Base-by-base conservation (phyloP, 2,329 filamentous ascomycete species). In the Nemania abortiva region DNA sequence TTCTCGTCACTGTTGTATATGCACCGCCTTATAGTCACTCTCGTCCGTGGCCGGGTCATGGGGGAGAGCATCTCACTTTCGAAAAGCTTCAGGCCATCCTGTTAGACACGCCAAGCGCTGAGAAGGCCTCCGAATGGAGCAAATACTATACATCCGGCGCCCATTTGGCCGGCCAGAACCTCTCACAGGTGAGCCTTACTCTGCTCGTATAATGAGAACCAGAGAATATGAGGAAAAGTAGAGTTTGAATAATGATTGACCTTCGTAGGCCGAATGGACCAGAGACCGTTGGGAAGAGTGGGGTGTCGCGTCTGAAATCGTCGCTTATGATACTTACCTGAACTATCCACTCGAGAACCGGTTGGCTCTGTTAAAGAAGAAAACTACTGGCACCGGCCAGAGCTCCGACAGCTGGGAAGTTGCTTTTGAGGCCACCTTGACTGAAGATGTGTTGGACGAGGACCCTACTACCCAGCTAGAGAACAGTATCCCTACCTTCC, bases 401-500 rank as follows among this genome's bases (percentile, higher is more conserved):
- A 74, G 80, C 0, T 74, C 78, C 13, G 74, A 77, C 18, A 27
- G 24, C 3, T 91, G 89, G 84, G 85, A 88, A 61, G 85, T 95
- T 31, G 85, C 87, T n/a, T 97, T 91, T 76, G 90, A 94, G 77
- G 95, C 95, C 0, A 90, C 89, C 1, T 82, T 98, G 49, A 89
- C 92, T 74, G 96, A 99, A 80, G 94, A 97, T 77, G 86, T 95
- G 1, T 83, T 98, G 5, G 86, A 93, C 0, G 91, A 97, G 61
- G 96, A 99, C 78, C 87, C 90, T 2, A 97, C 94, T 0, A 94
- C 90, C 20, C 87, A 89, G 24, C 83, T 94, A 54, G 81, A 87
- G 10, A 87, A 94, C 75, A 86, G 93, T 34, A 87, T 98, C 27
- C 94, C 95, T 0, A 95, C 92, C 0, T 98, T 98, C 83, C 95